These are phyloP conservation scores for Kwoniella dendrophila DNA, from an alignment of 768 basidiomycete genomes.

Conservation along the genomic window DNA sequence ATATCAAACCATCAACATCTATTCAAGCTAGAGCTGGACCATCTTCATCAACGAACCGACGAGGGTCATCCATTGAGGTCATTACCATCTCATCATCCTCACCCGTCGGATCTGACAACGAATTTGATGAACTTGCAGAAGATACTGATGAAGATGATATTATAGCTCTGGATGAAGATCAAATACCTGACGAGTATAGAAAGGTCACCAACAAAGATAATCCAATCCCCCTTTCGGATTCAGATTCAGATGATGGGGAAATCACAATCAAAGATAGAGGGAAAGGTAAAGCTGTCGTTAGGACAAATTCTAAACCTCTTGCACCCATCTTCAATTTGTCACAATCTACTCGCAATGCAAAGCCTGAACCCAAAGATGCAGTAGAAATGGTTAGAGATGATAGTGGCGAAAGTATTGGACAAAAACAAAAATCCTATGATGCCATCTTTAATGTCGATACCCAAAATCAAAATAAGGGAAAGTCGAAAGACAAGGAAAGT, in stretches of 20 bases:
- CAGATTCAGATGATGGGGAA: constrained; percentile 21
- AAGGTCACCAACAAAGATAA: constrained; percentile 31
- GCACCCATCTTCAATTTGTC: constrained; percentile 15
- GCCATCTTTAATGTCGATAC: background rate
- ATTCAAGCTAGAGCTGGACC: too few species aligned
- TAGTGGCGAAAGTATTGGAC: constrained; percentile 9
- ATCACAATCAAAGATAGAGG: constrained; percentile 1
- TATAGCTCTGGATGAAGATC: constrained; percentile 9
- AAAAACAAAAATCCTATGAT: constrained; percentile 5
- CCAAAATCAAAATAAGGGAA: constrained; percentile 1
- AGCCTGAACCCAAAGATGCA: background rate
- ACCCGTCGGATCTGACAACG: constrained; percentile 4
- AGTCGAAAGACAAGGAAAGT: background rate
- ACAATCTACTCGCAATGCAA: background rate
- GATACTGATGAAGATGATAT: constrained; percentile 27
- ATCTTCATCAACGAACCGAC: background rate
- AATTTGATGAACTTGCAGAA: constrained; percentile 12
- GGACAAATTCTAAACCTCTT: constrained; percentile 1
- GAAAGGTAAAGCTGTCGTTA: constrained; percentile 16
- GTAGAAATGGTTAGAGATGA: constrained; percentile 9
- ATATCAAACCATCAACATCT: too few species aligned
- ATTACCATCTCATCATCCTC: constrained; percentile 4
- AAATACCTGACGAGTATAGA: constrained; percentile 27
- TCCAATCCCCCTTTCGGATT: constrained; percentile 29
- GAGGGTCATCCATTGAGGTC: background rate